Percentiles rank a stretch among this genome's conserved stretches.
These are phyloP conservation scores for Boletus smithii DNA, from an alignment of 1,284 basidiomycete species.

Conservation along the genomic window DNA sequence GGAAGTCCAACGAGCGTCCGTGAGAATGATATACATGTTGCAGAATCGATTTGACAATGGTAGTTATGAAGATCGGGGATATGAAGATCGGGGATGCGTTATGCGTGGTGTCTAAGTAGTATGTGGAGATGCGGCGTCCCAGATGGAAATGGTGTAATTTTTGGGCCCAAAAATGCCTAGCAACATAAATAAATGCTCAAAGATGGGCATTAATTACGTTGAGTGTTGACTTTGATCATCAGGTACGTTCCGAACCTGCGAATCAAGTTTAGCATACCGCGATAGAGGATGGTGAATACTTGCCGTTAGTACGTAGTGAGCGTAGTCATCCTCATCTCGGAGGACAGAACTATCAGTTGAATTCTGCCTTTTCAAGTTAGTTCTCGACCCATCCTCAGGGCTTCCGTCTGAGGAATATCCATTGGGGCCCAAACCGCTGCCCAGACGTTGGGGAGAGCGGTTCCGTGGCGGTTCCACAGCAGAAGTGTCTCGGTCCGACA, in stretches of 20 bases:
- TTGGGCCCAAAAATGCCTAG: conserved; percentile 8
- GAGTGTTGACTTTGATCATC: conserved; percentile 42
- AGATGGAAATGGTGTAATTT: conserved; percentile 7
- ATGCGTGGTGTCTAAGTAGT: conserved; percentile 21
- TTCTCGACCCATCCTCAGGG: conserved; percentile 45
- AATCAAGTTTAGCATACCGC: conserved; percentile 11
- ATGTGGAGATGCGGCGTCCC: conserved; percentile 9
- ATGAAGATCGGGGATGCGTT: conserved; percentile 7
- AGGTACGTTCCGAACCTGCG: conserved; percentile 50
- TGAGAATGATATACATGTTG: conserved; percentile 18
- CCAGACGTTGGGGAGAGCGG: conserved; percentile 34
- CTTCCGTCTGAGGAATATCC: conserved; percentile 36
- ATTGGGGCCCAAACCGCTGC: conserved; percentile 26
- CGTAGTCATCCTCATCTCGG: conserved; percentile 55
- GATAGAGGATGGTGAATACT: conserved; percentile 19
- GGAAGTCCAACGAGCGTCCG: conserved; percentile 15
- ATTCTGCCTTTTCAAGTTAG: conserved; percentile 40
- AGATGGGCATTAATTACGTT: conserved; percentile 16
- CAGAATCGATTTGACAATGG: conserved; percentile 9
- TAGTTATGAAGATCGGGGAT: too few species aligned
- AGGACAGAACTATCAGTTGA: conserved; percentile 36
- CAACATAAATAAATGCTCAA: conserved; percentile 12
- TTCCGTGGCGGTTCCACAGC: conserved; percentile 12
- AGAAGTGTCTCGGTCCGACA: conserved; percentile 18
- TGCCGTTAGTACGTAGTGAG: conserved; percentile 57